These are phyloP conservation scores for Penicillium cinerascens DNA, from an alignment of 495 filamentous ascomycete genomes.

Conservation along the genomic window DNA sequence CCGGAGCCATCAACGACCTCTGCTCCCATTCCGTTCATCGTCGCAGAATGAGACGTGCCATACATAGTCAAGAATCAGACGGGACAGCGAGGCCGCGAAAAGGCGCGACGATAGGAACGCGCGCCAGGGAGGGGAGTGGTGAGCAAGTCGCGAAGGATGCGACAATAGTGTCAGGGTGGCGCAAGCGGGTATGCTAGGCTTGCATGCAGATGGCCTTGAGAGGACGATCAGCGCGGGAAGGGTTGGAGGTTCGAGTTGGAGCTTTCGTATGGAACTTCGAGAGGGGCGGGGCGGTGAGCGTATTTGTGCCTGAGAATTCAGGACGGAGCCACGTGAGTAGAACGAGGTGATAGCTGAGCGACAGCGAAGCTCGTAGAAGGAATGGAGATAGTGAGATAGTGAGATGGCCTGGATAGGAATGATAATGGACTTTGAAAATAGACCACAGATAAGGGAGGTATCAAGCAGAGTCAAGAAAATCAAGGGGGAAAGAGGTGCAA, in stretches of 20 bases:
- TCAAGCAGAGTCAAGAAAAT: background rate
- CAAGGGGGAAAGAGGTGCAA: slow-evolving; percentile 6
- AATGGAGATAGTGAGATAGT: background rate
- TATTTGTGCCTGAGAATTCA: slow-evolving; percentile 8
- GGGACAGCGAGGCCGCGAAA: slow-evolving; percentile 33
- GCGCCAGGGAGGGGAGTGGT: slow-evolving; percentile 20
- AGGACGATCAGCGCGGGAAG: slow-evolving; percentile 20
- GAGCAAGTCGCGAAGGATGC: slow-evolving; percentile 17
- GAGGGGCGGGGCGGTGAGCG: slow-evolving; percentile 32
- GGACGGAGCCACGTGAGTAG: slow-evolving; percentile 5
- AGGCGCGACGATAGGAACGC: slow-evolving; percentile 34
- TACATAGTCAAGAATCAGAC: slow-evolving; percentile 49
- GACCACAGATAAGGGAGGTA: background rate
- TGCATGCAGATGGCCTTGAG: slow-evolving; percentile 23
- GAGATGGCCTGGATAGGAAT: background rate
- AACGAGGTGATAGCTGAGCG: background rate
- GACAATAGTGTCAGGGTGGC: slow-evolving; percentile 20
- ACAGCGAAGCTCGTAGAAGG: too few relatives aligned
- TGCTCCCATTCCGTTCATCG: slow-evolving; percentile 59
- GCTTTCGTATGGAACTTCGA: slow-evolving; percentile 22
- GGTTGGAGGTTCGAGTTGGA: slow-evolving; percentile 15
- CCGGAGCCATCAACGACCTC: slow-evolving; percentile 68
- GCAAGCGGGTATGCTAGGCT: slow-evolving; percentile 25
- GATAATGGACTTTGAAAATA: background rate
- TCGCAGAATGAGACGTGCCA: slow-evolving; percentile 50